A percentile compares a stretch with the other conserved stretches of the same genome.
Conservation (phyloP, 345 rosid species). For the Physaria fendleri region DNA sequence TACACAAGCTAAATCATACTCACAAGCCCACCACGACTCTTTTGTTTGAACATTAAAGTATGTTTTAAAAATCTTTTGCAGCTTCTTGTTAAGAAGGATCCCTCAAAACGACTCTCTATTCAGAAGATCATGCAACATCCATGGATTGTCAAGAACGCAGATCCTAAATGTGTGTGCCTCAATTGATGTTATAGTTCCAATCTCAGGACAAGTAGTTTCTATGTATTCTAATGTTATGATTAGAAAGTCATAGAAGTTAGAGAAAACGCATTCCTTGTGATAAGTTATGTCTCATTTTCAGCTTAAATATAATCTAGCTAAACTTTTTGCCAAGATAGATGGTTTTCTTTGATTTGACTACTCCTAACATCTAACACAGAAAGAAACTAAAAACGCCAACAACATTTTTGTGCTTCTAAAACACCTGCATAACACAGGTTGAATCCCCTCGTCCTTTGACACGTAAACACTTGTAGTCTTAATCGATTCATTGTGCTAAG, state of each 20-base stretch:
- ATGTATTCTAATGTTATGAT: background rate
- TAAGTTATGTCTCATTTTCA: background rate
- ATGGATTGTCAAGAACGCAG: conserved; percentile 79
- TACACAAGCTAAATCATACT: conserved; percentile 22
- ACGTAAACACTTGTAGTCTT: too few species aligned
- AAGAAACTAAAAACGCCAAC: conserved; percentile 3
- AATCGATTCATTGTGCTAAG: too few species aligned
- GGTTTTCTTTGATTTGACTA: background rate
- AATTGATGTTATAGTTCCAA: conserved; percentile 1
- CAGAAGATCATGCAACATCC: conserved; percentile 82
- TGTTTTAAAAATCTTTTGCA: conserved; percentile 34
- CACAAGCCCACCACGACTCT: conserved; percentile 4
- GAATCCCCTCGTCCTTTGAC: too few species aligned
- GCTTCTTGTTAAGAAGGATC: conserved; percentile 88
- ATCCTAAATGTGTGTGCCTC: conserved; percentile 52
- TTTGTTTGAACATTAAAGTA: background rate
- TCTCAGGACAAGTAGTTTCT: background rate
- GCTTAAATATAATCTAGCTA: background rate
- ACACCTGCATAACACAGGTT: conserved; percentile 29
- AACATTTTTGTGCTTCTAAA: conserved; percentile 19
- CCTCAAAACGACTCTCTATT: conserved; percentile 74
- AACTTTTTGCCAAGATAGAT: background rate
- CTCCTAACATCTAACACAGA: conserved; percentile 12
- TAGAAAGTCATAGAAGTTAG: too few species aligned
- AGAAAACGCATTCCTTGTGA: background rate